Base-by-base conservation (phyloP, 768 basidiomycete species). In the Podaxis sp. region DNA sequence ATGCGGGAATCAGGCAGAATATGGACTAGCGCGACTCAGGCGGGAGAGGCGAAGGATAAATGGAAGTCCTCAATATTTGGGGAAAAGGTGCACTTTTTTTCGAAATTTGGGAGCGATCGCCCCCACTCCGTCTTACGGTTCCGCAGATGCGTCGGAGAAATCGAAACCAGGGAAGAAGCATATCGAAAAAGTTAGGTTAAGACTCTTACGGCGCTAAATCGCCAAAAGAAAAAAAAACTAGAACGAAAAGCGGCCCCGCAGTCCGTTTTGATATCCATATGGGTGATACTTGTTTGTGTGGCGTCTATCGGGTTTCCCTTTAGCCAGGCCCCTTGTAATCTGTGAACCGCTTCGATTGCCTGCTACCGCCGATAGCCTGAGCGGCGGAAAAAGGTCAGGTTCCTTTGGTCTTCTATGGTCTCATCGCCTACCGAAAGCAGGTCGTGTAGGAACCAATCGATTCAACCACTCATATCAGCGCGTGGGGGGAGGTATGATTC, bases 381-480 rank as follows among this genome's bases (percentile, higher is more conserved):
- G 43, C 53, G 60, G 60, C 60, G 60, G 53, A 62, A 40, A 55
- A 62, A 56, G 55, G 47, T 24, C 33, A 51, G 15, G 37, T 51
- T 51, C 58, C 17, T 25, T 24, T 40, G 22, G 19, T 17, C 25
- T 55, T 29, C 29, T 19, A 37, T 40, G 19, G 37, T 40, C 58
- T 38, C 47, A 50, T 27, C 47, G 25, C 24, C 50, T 49, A 59
- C 49, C n/a, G 4, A 59, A 38, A 15, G 33, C 49, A 51, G 19
- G 49, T 17, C 58, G 22, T 55, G 19, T 12, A 24, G 37, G 54
- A 41, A 38, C 36, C 38, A 55, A 51, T 17, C 33, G 24, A 27
- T 59, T 59, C 22, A 22, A 5, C 36, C 49, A 15, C 22, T 37
- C 46, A 36, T 12, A 46, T 37, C 50, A 47, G 49, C 43, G 19